A percentile compares a stretch with the other conserved stretches of the same genome.
Evolutionary conservation across 345 rosid genomes (phyloP).

Genomic region (Eucalyptus polybractea): DNA sequence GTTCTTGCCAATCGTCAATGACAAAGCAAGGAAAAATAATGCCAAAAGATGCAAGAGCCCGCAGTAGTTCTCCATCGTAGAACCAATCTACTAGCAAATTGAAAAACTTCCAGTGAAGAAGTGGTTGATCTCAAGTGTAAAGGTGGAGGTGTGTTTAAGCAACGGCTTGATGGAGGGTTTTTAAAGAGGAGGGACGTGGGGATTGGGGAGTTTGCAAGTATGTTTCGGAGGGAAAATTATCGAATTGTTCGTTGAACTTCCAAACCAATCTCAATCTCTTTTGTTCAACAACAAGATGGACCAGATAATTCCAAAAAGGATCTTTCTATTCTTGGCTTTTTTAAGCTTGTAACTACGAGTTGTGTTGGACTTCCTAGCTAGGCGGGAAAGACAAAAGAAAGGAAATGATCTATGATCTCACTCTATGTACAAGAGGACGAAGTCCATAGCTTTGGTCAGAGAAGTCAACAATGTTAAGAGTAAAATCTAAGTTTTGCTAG

Average conservation of each 20-base stretch:
- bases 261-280: too few species aligned
- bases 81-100: background rate
- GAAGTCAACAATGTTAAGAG: background rate
- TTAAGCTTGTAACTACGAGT: background rate
- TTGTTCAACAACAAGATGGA: background rate
- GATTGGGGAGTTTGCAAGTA: background rate
- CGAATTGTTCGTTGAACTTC: background rate
- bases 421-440: background rate
- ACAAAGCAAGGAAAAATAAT: too few species aligned
- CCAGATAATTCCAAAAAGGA: background rate
- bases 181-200: background rate
- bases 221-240: too few species aligned
- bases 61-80: background rate
- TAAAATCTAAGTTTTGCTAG: background rate
- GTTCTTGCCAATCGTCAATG: background rate
- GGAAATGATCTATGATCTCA: background rate
- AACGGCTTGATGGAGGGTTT: background rate
- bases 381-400: background rate
- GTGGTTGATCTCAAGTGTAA: background rate
- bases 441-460: too few species aligned
- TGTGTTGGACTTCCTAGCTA: background rate
- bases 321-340: background rate
- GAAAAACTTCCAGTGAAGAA: background rate
- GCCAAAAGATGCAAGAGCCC: too few species aligned
- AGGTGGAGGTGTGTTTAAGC: background rate